Evolutionary conservation across 441 rosid species (phyloP).

Genomic region (Bruguiera hainesii): DNA sequence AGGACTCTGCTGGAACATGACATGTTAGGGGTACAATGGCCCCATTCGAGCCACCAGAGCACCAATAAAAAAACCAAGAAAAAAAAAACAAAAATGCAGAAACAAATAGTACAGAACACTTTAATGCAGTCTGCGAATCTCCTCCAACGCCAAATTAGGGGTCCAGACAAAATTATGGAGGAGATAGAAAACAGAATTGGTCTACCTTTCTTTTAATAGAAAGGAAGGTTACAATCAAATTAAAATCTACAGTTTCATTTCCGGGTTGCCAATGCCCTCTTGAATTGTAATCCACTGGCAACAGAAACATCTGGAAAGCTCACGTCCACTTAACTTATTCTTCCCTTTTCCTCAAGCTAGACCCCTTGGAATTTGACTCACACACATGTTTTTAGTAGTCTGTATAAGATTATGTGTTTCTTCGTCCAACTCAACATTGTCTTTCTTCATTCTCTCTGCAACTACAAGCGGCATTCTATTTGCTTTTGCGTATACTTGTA

Average conservation of each 20-base stretch:
- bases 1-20: too few relatives aligned
- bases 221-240: not conserved
- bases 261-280: not conserved
- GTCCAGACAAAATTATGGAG: too few relatives aligned
- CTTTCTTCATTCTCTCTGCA: constrained; percentile 71
- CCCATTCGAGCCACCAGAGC: too few relatives aligned
- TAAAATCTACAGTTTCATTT: not conserved
- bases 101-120: too few relatives aligned
- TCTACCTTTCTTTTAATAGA: too few relatives aligned
- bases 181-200: too few relatives aligned
- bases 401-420: constrained; percentile 61
- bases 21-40: too few relatives aligned
- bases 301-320: not conserved
- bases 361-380: constrained; percentile 47
- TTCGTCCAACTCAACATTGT: constrained; percentile 52
- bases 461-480: constrained; percentile 75
- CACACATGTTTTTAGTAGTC: constrained; percentile 55
- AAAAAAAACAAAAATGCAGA: too few relatives aligned
- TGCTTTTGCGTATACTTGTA: constrained; percentile 66
- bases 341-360: constrained; percentile 19
- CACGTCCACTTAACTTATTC: not conserved
- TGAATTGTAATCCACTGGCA: constrained; percentile 1
- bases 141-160: constrained; percentile 33
- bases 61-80: too few relatives aligned
- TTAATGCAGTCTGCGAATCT: constrained; percentile 53